A percentile compares a stretch with the other conserved stretches of the same genome.
phyloP scores from a whole-genome alignment of 495 filamentous ascomycete genomes.

The Tuber melanosporum region DNA sequence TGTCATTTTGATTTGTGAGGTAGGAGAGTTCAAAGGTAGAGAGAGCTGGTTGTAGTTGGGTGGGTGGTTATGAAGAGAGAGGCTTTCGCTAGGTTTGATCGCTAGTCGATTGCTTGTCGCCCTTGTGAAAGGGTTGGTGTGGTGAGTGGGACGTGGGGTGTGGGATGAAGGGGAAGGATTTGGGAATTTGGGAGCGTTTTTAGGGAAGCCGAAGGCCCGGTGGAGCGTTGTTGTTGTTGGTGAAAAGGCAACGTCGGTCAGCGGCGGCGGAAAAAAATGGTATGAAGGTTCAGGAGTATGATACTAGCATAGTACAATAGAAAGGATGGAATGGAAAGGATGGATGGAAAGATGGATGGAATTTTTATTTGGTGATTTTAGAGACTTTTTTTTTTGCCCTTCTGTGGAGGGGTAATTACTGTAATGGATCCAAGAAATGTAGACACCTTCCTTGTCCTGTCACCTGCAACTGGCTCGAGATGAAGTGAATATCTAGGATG shows the following conservation, averaged over 20 bases:
- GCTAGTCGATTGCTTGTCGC: slow-evolving; percentile 9
- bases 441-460: not conserved
- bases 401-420: not conserved
- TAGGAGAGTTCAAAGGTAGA: slow-evolving; percentile 1
- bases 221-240: not conserved
- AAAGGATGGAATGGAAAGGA: not conserved
- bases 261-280: not conserved
- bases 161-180: not conserved
- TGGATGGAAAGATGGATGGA: not conserved
- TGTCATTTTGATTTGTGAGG: slow-evolving; percentile 38
- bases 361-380: not conserved
- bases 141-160: not conserved
- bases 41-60: slow-evolving; percentile 5
- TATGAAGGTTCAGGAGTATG: not conserved
- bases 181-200: not conserved
- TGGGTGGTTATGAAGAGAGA: slow-evolving; percentile 20
- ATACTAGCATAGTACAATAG: not conserved
- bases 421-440: not conserved
- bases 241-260: not conserved
- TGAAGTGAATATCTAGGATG: not conserved
- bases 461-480: not conserved
- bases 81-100: slow-evolving; percentile 20
- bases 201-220: not conserved
- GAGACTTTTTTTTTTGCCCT: not conserved
- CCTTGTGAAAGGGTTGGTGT: slow-evolving; percentile 15